These are phyloP conservation scores for grape (Vitis vinifera) DNA, from an alignment of 164 flowering plant species.

Conservation along the genomic window ASM3070453v1 NC_081805.1:211001-211500, in stretches of 20 bases:
- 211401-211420: not conserved
- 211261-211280: not conserved
- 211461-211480: not conserved
- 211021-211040: no score
- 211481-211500: not conserved
- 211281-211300: not conserved
- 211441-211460: constrained; percentile 3
- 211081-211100: constrained; percentile 10
- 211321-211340: not conserved
- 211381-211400: constrained; percentile 2
- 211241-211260: not conserved
- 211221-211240: no score
- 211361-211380: not conserved
- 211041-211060: not conserved
- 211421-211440: not conserved
- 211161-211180: not conserved
- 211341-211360: not conserved
- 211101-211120: constrained; percentile 12
- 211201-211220: not conserved
- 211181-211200: not conserved
- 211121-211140: not conserved
- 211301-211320: not conserved
- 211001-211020: no score
- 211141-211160: not conserved
- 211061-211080: not conserved